Conservation (phyloP, 345 rosid genomes). For the Linum tenue region DNA sequence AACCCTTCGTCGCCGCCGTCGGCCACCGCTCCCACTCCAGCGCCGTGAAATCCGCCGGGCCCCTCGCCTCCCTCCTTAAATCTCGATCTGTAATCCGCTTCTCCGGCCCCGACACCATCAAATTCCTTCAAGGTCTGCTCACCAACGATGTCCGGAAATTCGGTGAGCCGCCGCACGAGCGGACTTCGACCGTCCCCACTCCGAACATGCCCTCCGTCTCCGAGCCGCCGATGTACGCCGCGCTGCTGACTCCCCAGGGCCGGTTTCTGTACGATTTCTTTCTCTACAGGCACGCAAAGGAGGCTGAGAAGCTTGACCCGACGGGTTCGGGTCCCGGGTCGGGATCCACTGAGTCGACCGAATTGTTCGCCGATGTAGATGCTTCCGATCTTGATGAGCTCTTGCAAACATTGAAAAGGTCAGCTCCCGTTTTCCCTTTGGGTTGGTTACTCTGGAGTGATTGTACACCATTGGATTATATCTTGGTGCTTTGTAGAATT, state of each 20-base stretch:
- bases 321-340: constrained; percentile 62
- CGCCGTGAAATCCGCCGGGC: no score
- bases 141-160: constrained; percentile 70
- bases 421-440: constrained; percentile 13
- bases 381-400: constrained; percentile 57
- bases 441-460: not conserved
- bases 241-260: constrained; percentile 76
- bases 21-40: no score
- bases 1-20: no score
- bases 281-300: constrained; percentile 44
- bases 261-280: constrained; percentile 77
- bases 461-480: no score
- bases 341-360: constrained; percentile 33
- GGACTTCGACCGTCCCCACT: constrained; percentile 34
- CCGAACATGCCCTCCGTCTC: constrained; percentile 43
- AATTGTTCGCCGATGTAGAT: constrained; percentile 75
- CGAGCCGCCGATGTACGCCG: constrained; percentile 67
- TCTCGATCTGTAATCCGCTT: constrained; percentile 80
- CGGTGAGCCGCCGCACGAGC: constrained; percentile 30
- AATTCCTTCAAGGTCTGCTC: constrained; percentile 75
- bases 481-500: not conserved
- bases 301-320: constrained; percentile 47
- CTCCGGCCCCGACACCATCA: constrained; percentile 79
- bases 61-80: constrained; percentile 35
- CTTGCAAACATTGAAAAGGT: constrained; percentile 62